These are phyloP conservation scores for Ogataea siamensis DNA, from an alignment of 805 yeast genomes.

Conservation along the genomic window DNA sequence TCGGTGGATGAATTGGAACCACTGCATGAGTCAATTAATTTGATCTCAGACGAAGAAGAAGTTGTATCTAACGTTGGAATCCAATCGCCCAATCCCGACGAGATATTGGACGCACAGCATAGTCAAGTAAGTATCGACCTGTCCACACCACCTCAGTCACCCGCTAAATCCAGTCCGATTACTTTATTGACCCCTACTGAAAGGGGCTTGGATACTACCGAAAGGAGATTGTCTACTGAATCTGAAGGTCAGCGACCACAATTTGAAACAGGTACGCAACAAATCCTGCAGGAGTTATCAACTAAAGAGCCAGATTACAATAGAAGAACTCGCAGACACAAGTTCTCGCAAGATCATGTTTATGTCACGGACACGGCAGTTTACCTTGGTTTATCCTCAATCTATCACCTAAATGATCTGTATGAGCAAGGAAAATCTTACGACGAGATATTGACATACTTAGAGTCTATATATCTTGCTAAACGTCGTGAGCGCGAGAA, in stretches of 20 bases:
- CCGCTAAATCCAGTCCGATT: background rate
- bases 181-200: background rate
- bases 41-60: constrained; percentile 7
- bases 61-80: background rate
- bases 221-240: too few relatives aligned
- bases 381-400: constrained; percentile 33
- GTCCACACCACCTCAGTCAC: background rate
- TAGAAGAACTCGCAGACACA: constrained; percentile 30
- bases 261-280: constrained; percentile 7
- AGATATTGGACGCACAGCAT: background rate
- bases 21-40: background rate
- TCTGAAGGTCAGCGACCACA: too few relatives aligned
- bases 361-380: constrained; percentile 36
- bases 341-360: constrained; percentile 36
- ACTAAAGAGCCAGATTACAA: background rate
- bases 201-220: too few relatives aligned
- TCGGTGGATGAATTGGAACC: background rate
- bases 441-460: constrained; percentile 25
- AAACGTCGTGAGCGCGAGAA: constrained; percentile 25
- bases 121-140: constrained; percentile 4
- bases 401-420: constrained; percentile 28
- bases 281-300: background rate
- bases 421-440: constrained; percentile 31
- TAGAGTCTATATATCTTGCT: constrained; percentile 27
- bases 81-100: background rate